phyloP scores from a whole-genome alignment of 2,329 filamentous ascomycete species.

The Grosmannia penicillata region DNA sequence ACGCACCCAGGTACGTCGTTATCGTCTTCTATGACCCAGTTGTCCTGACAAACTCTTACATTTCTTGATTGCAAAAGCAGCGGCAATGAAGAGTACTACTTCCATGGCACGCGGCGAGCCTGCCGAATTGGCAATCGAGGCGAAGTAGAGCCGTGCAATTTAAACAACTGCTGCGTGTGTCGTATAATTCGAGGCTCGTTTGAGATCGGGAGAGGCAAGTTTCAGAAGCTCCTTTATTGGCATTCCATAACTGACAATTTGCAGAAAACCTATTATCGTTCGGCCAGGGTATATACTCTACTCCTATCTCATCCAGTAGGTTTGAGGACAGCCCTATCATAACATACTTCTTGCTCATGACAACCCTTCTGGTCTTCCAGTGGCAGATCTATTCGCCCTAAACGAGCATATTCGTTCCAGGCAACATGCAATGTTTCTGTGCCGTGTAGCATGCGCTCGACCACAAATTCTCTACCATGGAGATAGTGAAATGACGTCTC shows the following conservation, averaged over 20 bases:
- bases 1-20: too few species aligned
- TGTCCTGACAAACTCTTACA: too few species aligned
- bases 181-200: neutral
- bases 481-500: neutral
- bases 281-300: constrained; percentile 2
- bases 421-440: constrained; percentile 3
- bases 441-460: neutral
- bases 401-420: constrained; percentile 1
- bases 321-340: neutral
- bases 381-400: constrained; percentile 1
- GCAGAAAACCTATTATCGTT: too few species aligned
- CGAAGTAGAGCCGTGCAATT: neutral
- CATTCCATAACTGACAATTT: neutral
- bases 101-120: constrained; percentile 3
- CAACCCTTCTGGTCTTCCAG: neutral
- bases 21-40: too few species aligned
- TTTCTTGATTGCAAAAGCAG: too few species aligned
- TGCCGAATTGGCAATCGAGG: neutral
- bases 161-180: neutral
- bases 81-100: neutral
- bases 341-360: neutral
- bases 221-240: too few species aligned
- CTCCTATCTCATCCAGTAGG: constrained; percentile 3
- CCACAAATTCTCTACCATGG: neutral
- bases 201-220: too few species aligned